Base-by-base conservation (phyloP, 1,139 yeast genomes). In the Yamadazyma epiphylla region DNA sequence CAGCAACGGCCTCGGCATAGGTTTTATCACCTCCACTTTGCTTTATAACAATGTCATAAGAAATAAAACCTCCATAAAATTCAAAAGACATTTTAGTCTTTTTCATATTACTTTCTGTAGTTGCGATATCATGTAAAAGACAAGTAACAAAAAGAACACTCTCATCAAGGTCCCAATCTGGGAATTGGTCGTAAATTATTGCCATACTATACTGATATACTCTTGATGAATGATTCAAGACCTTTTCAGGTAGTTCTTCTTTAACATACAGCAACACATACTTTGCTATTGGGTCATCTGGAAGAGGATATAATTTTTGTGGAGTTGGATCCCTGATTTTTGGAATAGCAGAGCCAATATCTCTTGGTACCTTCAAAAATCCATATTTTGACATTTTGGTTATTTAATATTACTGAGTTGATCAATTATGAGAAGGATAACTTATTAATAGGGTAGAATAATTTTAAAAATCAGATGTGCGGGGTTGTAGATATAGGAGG, bases 31-130 rank as follows among this genome's bases (percentile, higher is more conserved):
- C 52, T 9, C 37, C 28, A 5, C 62, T 50, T 19, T 49, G 43
- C 15, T 48, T 30, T 26, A 53, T 41, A 2, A 61, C 37, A 37
- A 59, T 46, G 11, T 59, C 63, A 12, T 60, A 41, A 3, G 65
- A 49, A 24, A 61, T 29, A 11, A 60, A 38, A 3, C 67, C 68
- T 4, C 68, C 68, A 35, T 54, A 60, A 33, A 58, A 58, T 36
- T 61, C 68, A 42, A 61, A 61, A 15, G 67, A 60, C 51, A 61
- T 45, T 35, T 60, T 58, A 20, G 68, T 60, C 13, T 56, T 56
- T 9, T 39, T 39, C 64, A 61, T 58, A 32, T 60, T 59, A 30
- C 57, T 52, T 21, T 51, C 51, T 12, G 65, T 60, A 29, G 66
- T 59, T 4, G 58, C 67, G 30, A 61, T 60, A 37, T 61, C 67